Evolutionary conservation across 2,329 filamentous ascomycete species (phyloP).

Genomic region (Microascus cirrosus): DNA sequence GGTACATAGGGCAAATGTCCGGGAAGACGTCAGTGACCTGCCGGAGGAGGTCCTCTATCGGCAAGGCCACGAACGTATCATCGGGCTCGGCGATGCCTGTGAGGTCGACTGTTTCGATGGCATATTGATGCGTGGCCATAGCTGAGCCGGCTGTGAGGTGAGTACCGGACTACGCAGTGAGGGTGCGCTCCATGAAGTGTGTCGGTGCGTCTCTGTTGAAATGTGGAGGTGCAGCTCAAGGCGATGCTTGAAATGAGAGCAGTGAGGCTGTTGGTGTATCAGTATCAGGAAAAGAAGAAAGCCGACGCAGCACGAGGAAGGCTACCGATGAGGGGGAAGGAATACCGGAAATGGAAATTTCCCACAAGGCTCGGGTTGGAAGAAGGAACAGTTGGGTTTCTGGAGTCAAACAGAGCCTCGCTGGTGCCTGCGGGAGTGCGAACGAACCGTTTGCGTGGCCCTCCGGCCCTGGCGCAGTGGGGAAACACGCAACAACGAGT

Average conservation of each 20-base stretch:
- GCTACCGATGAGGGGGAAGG: too few species aligned
- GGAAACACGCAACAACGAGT: too few species aligned
- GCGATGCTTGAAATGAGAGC: neutral
- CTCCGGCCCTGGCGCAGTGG: too few species aligned
- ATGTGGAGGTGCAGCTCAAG: neutral
- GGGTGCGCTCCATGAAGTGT: neutral
- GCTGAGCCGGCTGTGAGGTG: neutral
- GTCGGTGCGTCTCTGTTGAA: neutral
- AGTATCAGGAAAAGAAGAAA: neutral
- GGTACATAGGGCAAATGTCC: conserved; percentile 29
- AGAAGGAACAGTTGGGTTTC: too few species aligned
- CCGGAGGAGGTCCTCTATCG: conserved; percentile 7
- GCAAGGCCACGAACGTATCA: neutral
- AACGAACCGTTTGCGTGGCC: too few species aligned
- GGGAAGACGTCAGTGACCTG: conserved; percentile 24
- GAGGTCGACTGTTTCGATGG: neutral
- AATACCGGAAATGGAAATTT: too few species aligned
- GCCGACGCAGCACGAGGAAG: neutral
- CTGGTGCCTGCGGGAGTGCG: too few species aligned
- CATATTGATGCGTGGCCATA: neutral
- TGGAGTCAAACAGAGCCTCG: too few species aligned
- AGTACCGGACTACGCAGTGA: neutral
- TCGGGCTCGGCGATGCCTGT: neutral
- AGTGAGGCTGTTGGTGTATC: neutral
- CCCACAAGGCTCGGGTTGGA: too few species aligned